Evolutionary conservation across 2,329 filamentous ascomycete species (phyloP).

Genomic region (Coccinonectria pachysandricola): DNA sequence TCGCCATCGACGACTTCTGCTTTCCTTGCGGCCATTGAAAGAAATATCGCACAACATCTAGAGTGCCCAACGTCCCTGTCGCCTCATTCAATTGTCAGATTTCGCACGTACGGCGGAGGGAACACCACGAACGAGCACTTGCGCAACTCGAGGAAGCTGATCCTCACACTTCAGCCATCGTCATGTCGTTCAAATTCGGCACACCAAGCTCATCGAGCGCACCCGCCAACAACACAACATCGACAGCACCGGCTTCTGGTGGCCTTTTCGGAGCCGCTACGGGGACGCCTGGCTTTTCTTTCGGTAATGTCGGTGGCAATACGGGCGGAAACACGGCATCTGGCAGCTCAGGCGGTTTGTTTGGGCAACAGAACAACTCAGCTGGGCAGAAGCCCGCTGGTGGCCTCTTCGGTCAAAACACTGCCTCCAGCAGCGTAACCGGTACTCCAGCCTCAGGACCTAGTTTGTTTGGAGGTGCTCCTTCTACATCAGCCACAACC

Average conservation of each 20-base stretch:
- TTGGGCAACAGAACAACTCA: constrained; percentile 22
- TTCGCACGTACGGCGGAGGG: too few relatives aligned
- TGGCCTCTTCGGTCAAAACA: constrained; percentile 15
- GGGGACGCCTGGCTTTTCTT: constrained; percentile 30
- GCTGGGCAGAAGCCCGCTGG: constrained; percentile 20
- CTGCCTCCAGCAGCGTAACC: too few relatives aligned
- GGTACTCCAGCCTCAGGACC: too few relatives aligned
- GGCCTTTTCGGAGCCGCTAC: constrained; percentile 30
- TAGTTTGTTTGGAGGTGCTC: too few relatives aligned
- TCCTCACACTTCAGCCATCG: constrained; percentile 9
- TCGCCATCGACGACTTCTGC: constrained; percentile 15
- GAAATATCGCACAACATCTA: too few relatives aligned
- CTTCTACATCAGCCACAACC: constrained; percentile 18
- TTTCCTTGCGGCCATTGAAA: too few relatives aligned
- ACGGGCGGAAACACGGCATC: constrained; percentile 19
- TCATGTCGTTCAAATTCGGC: constrained; percentile 32
- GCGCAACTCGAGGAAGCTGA: constrained; percentile 11
- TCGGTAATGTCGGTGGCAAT: constrained; percentile 22
- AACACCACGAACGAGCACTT: constrained; percentile 7
- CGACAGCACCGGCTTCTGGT: constrained; percentile 29
- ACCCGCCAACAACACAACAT: constrained; percentile 21
- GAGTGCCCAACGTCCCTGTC: too few relatives aligned
- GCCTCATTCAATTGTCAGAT: too few relatives aligned
- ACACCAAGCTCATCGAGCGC: constrained; percentile 23
- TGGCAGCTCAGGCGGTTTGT: constrained; percentile 18